Evolutionary conservation across 2,329 filamentous ascomycete species (phyloP).

Genomic region (Cadophora malorum): DNA sequence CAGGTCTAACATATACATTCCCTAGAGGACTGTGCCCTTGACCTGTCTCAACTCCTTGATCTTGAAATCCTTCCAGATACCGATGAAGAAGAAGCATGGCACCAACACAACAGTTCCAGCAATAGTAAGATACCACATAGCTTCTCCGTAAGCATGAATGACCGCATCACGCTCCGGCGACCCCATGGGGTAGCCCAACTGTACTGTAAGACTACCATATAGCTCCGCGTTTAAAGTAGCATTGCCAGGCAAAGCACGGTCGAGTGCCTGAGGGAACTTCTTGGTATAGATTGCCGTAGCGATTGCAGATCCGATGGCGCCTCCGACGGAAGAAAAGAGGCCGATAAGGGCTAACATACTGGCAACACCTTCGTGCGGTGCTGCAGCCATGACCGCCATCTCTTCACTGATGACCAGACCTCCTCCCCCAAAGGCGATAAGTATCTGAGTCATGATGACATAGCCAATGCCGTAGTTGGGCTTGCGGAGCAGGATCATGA

Average conservation of each 20-base stretch:
- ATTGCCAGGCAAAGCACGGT: slow-evolving; percentile 53
- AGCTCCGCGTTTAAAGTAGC: slow-evolving; percentile 44
- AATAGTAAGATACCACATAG: slow-evolving; percentile 54
- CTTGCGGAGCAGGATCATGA: slow-evolving; percentile 65
- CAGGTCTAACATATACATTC: neutral
- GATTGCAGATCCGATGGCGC: slow-evolving; percentile 65
- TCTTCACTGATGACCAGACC: slow-evolving; percentile 64
- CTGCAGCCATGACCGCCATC: slow-evolving; percentile 64
- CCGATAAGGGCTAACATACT: slow-evolving; percentile 66
- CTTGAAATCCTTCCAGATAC: slow-evolving; percentile 55
- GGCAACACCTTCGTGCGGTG: slow-evolving; percentile 66
- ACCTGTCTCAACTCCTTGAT: slow-evolving; percentile 48
- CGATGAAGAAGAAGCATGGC: slow-evolving; percentile 50
- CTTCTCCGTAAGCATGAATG: slow-evolving; percentile 63
- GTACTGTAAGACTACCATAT: slow-evolving; percentile 58
- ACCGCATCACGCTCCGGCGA: slow-evolving; percentile 61
- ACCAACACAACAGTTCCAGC: slow-evolving; percentile 48
- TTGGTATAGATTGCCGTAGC: slow-evolving; percentile 70
- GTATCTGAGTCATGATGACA: slow-evolving; percentile 64
- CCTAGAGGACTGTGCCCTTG: slow-evolving; percentile 32
- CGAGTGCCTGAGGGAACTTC: slow-evolving; percentile 51
- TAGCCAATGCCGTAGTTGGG: slow-evolving; percentile 57
- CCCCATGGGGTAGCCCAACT: slow-evolving; percentile 59
- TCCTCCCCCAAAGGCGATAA: slow-evolving; percentile 64
- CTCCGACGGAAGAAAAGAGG: slow-evolving; percentile 65